Percentiles rank a stretch among this genome's conserved stretches.
These are phyloP conservation scores for Xylariaceae sp. DNA, from an alignment of 2,329 filamentous ascomycete genomes.

Conservation along the genomic window DNA sequence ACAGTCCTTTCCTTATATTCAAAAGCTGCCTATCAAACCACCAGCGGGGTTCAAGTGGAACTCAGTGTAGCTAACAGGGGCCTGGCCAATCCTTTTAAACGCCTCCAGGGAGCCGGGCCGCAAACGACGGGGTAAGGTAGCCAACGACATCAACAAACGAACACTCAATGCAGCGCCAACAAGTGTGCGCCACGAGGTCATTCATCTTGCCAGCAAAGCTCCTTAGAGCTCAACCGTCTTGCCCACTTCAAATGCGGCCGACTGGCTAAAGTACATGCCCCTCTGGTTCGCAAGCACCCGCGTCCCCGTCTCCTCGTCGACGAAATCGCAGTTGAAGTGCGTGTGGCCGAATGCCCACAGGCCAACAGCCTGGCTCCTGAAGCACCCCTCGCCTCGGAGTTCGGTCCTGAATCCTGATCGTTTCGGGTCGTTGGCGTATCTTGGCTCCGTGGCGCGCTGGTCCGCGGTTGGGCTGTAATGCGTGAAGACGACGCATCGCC, in stretches of 20 bases:
- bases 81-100: too few species aligned
- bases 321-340: slow-evolving; percentile 37
- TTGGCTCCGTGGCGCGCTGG: slow-evolving; percentile 25
- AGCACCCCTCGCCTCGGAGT: slow-evolving; percentile 28
- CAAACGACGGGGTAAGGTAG: too few species aligned
- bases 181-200: too few species aligned
- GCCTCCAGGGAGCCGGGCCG: too few species aligned
- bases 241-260: neutral
- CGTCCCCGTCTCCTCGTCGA: slow-evolving; percentile 19
- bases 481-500: slow-evolving; percentile 30
- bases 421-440: slow-evolving; percentile 23
- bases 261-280: slow-evolving; percentile 29
- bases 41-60: too few species aligned
- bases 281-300: slow-evolving; percentile 32
- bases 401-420: slow-evolving; percentile 32
- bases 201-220: too few species aligned
- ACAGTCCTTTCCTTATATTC: too few species aligned
- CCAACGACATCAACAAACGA: too few species aligned
- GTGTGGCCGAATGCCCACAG: slow-evolving; percentile 44
- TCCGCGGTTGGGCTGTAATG: slow-evolving; percentile 35
- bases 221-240: neutral
- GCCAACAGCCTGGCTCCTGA: slow-evolving; percentile 25
- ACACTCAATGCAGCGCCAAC: too few species aligned
- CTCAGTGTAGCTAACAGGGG: too few species aligned
- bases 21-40: too few species aligned